These are phyloP conservation scores for Asterella californica DNA, from an alignment of 225 moss, liverwort and hornwort genomes.

Conservation along the genomic window DNA sequence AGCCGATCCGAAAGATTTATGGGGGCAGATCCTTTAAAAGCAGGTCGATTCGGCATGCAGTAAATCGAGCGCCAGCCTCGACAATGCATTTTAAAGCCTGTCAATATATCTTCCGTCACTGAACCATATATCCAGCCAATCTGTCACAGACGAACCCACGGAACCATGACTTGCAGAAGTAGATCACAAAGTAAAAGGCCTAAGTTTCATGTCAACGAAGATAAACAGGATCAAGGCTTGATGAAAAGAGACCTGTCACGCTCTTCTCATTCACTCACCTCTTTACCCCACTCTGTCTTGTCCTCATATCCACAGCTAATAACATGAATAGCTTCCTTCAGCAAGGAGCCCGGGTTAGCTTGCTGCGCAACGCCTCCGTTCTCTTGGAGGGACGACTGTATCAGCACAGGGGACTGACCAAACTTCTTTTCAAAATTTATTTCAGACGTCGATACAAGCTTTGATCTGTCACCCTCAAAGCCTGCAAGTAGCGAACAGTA, in stretches of 20 bases:
- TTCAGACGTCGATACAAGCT: constrained; percentile 57
- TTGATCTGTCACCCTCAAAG: constrained; percentile 69
- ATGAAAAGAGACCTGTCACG: neutral
- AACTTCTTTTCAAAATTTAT: constrained; percentile 76
- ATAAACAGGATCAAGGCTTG: neutral
- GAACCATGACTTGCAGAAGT: neutral
- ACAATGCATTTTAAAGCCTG: constrained; percentile 92
- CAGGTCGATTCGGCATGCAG: constrained; percentile 77
- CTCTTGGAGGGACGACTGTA: constrained; percentile 59
- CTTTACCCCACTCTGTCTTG: constrained; percentile 92
- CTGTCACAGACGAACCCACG: constrained; percentile 29
- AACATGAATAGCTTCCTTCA: constrained; percentile 91
- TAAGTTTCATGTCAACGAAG: neutral
- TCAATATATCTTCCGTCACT: constrained; percentile 86
- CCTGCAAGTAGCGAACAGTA: constrained; percentile 28
- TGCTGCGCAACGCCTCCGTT: constrained; percentile 69
- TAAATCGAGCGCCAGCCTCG: constrained; percentile 92
- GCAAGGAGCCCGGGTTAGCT: constrained; percentile 55
- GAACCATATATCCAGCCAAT: constrained; percentile 96
- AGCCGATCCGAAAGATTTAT: constrained; percentile 80
- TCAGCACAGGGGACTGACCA: constrained; percentile 77
- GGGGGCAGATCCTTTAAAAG: constrained; percentile 85
- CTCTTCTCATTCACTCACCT: constrained; percentile 36
- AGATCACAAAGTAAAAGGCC: neutral
- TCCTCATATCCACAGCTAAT: constrained; percentile 94